Conservation (phyloP, 108 stramenopile species). For the Aureococcus anophagefferens region DNA sequence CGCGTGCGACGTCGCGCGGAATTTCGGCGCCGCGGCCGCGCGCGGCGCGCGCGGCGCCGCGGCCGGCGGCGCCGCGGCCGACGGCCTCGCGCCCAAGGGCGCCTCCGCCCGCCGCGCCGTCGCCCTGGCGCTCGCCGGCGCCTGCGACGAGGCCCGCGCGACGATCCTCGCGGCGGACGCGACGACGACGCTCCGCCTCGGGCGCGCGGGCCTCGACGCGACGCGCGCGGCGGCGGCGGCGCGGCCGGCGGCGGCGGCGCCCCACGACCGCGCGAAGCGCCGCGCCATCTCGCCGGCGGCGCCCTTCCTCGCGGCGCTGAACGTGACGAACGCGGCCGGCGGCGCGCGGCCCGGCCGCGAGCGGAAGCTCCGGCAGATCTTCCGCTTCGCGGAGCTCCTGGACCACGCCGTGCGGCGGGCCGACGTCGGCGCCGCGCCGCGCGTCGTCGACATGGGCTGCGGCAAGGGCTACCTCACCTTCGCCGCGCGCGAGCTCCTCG, state of each 20-base stretch:
- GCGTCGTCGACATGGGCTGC: slow-evolving; percentile 66
- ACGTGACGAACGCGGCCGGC: background rate
- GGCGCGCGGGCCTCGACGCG: background rate
- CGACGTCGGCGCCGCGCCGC: background rate
- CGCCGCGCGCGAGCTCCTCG: slow-evolving; percentile 57
- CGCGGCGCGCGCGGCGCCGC: too few relatives aligned
- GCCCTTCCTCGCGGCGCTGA: background rate
- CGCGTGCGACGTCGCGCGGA: background rate
- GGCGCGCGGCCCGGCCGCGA: background rate
- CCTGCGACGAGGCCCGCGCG: background rate
- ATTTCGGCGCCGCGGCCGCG: background rate
- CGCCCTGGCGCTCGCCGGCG: too few relatives aligned
- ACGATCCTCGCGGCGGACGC: background rate
- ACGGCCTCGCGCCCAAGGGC: too few relatives aligned
- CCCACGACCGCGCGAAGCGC: background rate
- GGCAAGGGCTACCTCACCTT: slow-evolving; percentile 70
- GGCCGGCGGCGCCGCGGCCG: too few relatives aligned
- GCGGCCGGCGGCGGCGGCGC: background rate
- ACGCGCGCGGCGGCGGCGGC: background rate
- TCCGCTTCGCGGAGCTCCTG: background rate
- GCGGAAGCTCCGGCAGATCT: background rate
- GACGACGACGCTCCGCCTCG: background rate
- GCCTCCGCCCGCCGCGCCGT: too few relatives aligned
- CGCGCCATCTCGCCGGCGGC: background rate
- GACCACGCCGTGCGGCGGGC: background rate